Evolutionary conservation across 2,329 filamentous ascomycete species (phyloP).

Genomic region (Hyphodiscus sp.): DNA sequence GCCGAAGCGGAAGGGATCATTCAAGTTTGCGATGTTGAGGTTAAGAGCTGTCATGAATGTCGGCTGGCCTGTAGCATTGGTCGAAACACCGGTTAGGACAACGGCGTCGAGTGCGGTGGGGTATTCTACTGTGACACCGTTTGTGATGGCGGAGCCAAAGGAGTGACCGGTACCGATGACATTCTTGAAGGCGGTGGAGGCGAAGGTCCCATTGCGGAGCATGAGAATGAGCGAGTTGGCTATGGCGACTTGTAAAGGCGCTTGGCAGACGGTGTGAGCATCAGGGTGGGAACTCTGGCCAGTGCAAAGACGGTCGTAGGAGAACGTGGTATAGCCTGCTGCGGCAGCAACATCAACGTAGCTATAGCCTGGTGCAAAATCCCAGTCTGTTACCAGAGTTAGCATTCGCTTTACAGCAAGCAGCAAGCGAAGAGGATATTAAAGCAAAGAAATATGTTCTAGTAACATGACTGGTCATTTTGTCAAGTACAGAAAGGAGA

Average conservation of each 20-base stretch:
- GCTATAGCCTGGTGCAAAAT: slow-evolving; percentile 38
- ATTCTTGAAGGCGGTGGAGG: background rate
- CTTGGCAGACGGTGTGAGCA: slow-evolving; percentile 14
- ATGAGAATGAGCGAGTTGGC: slow-evolving; percentile 12
- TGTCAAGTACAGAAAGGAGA: too few species aligned
- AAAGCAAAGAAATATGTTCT: too few species aligned
- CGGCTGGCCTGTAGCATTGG: background rate
- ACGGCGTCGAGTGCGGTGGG: slow-evolving; percentile 5
- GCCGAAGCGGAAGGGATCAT: background rate
- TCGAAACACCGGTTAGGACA: slow-evolving; percentile 7
- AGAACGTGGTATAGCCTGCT: slow-evolving; percentile 22
- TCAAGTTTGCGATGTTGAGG: slow-evolving; percentile 3
- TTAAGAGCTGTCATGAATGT: slow-evolving; percentile 5
- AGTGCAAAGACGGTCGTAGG: slow-evolving; percentile 10
- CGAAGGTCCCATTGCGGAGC: background rate
- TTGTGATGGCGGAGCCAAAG: slow-evolving; percentile 5
- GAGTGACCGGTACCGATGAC: slow-evolving; percentile 12
- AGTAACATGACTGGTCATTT: too few species aligned
- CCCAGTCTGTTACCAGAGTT: too few species aligned
- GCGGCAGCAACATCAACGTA: slow-evolving; percentile 48
- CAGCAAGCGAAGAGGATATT: too few species aligned
- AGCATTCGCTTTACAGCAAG: too few species aligned
- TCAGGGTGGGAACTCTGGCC: slow-evolving; percentile 16
- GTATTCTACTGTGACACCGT: slow-evolving; percentile 5
- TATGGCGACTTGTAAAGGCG: slow-evolving; percentile 16